These are phyloP conservation scores for Monilinia fructicola DNA, from an alignment of 2,329 filamentous ascomycete genomes.

Conservation along the genomic window DNA sequence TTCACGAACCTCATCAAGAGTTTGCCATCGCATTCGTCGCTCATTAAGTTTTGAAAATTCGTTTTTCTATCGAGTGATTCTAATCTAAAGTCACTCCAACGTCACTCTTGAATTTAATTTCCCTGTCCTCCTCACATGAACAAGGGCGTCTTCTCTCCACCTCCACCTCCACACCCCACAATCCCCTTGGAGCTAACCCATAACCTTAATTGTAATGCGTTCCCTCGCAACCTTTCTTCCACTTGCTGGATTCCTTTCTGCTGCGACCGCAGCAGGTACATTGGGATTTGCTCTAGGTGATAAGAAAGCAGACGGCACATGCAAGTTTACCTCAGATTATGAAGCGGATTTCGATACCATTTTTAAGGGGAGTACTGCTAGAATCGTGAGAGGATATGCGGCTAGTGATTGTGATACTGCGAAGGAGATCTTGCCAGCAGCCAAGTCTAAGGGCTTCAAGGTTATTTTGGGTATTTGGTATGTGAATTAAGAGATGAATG, in stretches of 20 bases:
- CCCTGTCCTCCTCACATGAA: background rate
- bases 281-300: slow-evolving; percentile 68
- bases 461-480: slow-evolving; percentile 71
- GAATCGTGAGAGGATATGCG: slow-evolving; percentile 65
- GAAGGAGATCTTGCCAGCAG: slow-evolving; percentile 62
- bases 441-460: slow-evolving; percentile 62
- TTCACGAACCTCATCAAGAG: slow-evolving; percentile 10
- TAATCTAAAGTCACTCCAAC: background rate
- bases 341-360: slow-evolving; percentile 64
- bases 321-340: slow-evolving; percentile 64
- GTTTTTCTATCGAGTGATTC: background rate
- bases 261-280: slow-evolving; percentile 48
- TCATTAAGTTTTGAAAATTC: slow-evolving; percentile 4
- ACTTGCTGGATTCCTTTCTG: slow-evolving; percentile 49
- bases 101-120: slow-evolving; percentile 5
- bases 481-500: slow-evolving; percentile 32
- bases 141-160: slow-evolving; percentile 8
- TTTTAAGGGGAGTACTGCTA: slow-evolving; percentile 45
- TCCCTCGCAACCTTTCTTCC: slow-evolving; percentile 28
- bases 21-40: background rate
- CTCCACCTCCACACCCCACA: slow-evolving; percentile 15
- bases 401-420: slow-evolving; percentile 66
- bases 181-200: slow-evolving; percentile 13
- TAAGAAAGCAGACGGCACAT: slow-evolving; percentile 58
- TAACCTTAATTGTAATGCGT: slow-evolving; percentile 20